These are phyloP conservation scores for Mucuna pruriens DNA, from an alignment of 306 rosid species.

Conservation along the genomic window DNA sequence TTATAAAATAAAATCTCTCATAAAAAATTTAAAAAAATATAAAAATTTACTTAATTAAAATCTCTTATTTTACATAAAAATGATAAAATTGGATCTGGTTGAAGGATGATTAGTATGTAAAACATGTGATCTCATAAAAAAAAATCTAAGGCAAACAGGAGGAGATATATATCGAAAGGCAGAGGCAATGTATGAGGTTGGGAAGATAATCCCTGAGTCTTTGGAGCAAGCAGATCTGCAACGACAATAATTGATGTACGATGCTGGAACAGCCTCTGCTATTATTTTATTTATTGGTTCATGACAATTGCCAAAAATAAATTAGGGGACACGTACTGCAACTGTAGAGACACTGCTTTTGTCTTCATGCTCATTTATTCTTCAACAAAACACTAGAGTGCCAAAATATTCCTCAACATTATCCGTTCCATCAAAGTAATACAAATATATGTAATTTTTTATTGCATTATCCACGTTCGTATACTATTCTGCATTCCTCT, in stretches of 20 bases:
- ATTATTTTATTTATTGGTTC: not conserved
- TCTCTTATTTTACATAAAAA: too few relatives aligned
- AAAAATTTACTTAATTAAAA: too few relatives aligned
- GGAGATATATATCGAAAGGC: not conserved
- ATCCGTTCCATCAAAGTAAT: not conserved
- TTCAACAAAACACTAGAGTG: slow-evolving; percentile 27
- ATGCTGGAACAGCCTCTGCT: not conserved
- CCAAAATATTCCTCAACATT: slow-evolving; percentile 20
- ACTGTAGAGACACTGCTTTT: slow-evolving; percentile 25
- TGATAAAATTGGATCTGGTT: too few relatives aligned
- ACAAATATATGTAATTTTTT: not conserved
- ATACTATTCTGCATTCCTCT: not conserved
- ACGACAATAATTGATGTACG: slow-evolving; percentile 36
- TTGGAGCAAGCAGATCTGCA: slow-evolving; percentile 36
- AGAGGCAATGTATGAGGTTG: not conserved
- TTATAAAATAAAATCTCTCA: too few relatives aligned
- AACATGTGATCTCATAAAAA: too few relatives aligned
- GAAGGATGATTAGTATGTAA: too few relatives aligned
- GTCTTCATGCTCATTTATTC: slow-evolving; percentile 34
- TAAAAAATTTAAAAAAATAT: too few relatives aligned
- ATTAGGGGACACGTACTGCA: slow-evolving; percentile 30
- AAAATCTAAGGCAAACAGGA: too few relatives aligned
- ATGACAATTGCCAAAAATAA: slow-evolving; percentile 35
- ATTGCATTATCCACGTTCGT: not conserved
- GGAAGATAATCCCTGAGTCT: slow-evolving; percentile 32